Evolutionary conservation across 768 basidiomycete species (phyloP).

Genomic region (Boletus sensibilis): DNA sequence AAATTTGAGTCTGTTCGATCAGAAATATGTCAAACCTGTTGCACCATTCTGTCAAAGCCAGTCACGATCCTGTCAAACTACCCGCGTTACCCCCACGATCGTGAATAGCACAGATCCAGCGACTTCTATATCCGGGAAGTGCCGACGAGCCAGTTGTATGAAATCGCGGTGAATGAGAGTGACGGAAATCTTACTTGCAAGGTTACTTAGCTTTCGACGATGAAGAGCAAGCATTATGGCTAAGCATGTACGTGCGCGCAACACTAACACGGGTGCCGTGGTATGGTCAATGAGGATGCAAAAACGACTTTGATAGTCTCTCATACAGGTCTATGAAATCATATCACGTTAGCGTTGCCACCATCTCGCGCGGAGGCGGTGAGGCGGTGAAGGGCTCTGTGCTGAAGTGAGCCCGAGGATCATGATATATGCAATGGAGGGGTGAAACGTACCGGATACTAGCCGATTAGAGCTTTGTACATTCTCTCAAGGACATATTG

Average conservation of each 20-base stretch:
- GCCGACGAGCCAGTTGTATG: background rate
- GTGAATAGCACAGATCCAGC: background rate
- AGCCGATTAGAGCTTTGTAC: slow-evolving; percentile 19
- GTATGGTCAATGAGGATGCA: background rate
- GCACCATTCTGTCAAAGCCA: background rate
- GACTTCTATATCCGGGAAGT: background rate
- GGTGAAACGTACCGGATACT: background rate
- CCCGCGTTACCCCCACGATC: background rate
- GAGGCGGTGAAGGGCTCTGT: background rate
- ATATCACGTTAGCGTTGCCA: background rate
- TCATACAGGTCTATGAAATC: background rate
- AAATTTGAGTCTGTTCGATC: background rate
- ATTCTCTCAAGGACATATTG: slow-evolving; percentile 20
- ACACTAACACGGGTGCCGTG: background rate
- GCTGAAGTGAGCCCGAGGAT: background rate
- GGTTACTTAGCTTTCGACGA: background rate
- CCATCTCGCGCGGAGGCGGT: background rate
- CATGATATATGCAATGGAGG: background rate
- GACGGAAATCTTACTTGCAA: background rate
- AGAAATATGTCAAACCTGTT: background rate
- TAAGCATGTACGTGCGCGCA: background rate
- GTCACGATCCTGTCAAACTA: background rate
- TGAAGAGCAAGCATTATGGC: too few species aligned
- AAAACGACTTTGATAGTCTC: background rate
- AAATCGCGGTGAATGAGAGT: too few species aligned